These are phyloP conservation scores for Coemansia sp. DNA, from an alignment of 192 early-diverging fungal species.

Conservation along the genomic window DNA sequence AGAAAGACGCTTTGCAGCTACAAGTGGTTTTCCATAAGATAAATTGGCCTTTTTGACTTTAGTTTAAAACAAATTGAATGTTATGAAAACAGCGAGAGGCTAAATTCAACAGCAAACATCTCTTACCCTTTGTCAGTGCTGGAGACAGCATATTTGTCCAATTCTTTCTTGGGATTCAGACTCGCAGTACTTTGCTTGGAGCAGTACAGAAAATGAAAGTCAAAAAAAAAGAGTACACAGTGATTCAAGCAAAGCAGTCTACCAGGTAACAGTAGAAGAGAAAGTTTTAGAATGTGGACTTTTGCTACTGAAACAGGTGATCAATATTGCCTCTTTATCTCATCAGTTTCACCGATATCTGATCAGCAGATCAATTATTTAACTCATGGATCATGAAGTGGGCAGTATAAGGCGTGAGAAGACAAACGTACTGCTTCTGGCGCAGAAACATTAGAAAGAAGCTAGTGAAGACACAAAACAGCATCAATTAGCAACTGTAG, in stretches of 20 bases:
- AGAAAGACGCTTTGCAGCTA: background rate
- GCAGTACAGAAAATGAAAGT: background rate
- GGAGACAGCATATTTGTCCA: constrained; percentile 7
- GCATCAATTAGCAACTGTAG: background rate
- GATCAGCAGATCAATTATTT: background rate
- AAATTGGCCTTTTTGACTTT: background rate
- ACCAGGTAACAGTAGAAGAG: too few relatives aligned
- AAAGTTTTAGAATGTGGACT: too few relatives aligned
- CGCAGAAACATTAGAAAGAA: background rate
- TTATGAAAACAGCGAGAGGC: background rate
- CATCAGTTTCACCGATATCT: background rate
- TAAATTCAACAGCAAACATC: background rate
- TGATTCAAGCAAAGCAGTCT: too few relatives aligned
- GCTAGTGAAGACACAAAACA: background rate
- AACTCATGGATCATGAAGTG: too few relatives aligned
- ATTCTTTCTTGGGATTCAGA: background rate
- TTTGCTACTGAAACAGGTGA: too few relatives aligned
- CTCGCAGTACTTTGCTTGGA: background rate
- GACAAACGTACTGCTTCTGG: background rate
- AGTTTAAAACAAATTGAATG: background rate
- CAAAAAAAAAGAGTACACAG: background rate
- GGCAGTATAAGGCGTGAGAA: background rate
- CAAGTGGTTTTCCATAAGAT: background rate
- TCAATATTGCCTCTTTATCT: too few relatives aligned
- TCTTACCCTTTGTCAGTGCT: constrained; percentile 17